A percentile compares a stretch with the other conserved stretches of the same genome.
Evolutionary conservation across 1,284 basidiomycete species (phyloP).

Genomic region (Kalmanozyma brasiliensis): DNA sequence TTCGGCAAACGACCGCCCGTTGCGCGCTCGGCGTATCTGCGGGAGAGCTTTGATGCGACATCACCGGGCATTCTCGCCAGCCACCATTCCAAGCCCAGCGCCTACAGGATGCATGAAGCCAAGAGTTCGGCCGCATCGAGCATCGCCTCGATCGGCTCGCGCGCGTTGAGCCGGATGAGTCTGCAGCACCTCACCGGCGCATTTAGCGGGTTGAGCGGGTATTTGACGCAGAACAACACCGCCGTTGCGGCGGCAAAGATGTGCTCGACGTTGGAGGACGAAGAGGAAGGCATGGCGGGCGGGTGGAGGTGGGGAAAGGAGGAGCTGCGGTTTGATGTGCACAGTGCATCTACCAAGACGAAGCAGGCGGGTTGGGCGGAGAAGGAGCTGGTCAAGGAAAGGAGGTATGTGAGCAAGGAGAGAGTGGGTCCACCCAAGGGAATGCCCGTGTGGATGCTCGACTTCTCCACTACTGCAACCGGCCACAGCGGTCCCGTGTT

Average conservation of each 20-base stretch:
- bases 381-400: conserved; percentile 4
- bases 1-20: conserved; percentile 45
- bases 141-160: conserved; percentile 30
- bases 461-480: conserved; percentile 13
- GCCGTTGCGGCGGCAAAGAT: conserved; percentile 46
- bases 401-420: conserved; percentile 26
- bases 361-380: background rate
- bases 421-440: conserved; percentile 19
- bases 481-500: too few species aligned
- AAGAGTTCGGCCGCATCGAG: conserved; percentile 24
- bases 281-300: background rate
- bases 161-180: conserved; percentile 51
- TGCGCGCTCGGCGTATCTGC: conserved; percentile 47
- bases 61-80: background rate
- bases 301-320: too few species aligned
- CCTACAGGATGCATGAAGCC: conserved; percentile 11
- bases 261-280: conserved; percentile 35
- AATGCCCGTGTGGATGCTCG: conserved; percentile 36
- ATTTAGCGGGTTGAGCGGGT: conserved; percentile 54
- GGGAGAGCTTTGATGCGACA: conserved; percentile 48
- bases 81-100: background rate
- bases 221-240: conserved; percentile 42
- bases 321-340: too few species aligned
- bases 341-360: background rate
- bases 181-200: conserved; percentile 51